Conservation (phyloP, 2,329 filamentous ascomycete genomes). For the Beauveria scarabaeidicola region DNA sequence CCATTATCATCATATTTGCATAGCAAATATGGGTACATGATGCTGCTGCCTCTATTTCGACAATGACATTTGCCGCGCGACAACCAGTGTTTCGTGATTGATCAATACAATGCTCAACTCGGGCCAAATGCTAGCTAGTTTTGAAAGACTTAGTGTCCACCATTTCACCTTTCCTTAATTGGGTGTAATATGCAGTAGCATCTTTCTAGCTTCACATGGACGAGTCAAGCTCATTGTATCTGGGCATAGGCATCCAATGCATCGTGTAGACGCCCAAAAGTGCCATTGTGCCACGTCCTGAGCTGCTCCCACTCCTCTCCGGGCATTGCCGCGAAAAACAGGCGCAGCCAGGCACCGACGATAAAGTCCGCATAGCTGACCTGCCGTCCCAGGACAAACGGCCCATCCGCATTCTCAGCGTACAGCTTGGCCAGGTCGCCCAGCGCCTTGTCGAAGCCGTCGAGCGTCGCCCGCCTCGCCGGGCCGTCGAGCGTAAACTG, state of each 20-base stretch:
- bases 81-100: no score
- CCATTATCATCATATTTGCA: no score
- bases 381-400: conserved; percentile 37
- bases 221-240: background rate
- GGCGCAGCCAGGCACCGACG: conserved; percentile 35
- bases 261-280: conserved; percentile 3
- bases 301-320: conserved; percentile 2
- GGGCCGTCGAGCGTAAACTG: conserved; percentile 32
- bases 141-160: background rate
- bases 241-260: conserved; percentile 1
- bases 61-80: no score
- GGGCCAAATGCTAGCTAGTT: no score
- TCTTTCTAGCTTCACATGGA: no score
- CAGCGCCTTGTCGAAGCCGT: conserved; percentile 32
- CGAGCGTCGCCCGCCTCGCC: conserved; percentile 28
- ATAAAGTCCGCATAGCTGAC: conserved; percentile 48
- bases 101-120: no score
- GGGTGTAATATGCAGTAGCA: no score
- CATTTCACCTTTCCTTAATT: background rate
- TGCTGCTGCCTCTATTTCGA: no score
- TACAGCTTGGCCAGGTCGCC: conserved; percentile 35
- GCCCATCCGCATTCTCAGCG: conserved; percentile 28
- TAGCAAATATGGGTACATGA: no score
- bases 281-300: background rate
- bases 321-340: background rate